phyloP scores from a whole-genome alignment of 768 basidiomycete species.

The Rhizopogon vulgaris region DNA sequence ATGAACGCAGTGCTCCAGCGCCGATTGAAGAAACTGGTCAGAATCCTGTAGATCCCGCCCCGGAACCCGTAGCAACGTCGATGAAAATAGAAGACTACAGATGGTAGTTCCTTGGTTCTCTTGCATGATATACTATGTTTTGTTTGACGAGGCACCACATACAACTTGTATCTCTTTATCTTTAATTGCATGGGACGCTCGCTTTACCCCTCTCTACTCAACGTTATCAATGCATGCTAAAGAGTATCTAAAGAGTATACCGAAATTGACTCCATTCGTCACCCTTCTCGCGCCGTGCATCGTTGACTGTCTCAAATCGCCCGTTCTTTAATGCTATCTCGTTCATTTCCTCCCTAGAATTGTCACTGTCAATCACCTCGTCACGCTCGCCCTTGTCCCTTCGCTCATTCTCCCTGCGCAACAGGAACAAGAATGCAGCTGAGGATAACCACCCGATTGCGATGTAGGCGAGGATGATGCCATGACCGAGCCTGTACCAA shows the following conservation, averaged over 20 bases:
- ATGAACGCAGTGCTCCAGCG: conserved; percentile 57
- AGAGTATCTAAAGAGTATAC: conserved; percentile 42
- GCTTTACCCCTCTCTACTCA: not conserved
- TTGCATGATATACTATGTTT: not conserved
- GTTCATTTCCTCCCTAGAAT: conserved; percentile 35
- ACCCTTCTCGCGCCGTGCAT: conserved; percentile 56
- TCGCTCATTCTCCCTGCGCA: conserved; percentile 53
- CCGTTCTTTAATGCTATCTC: conserved; percentile 41
- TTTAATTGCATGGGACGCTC: conserved; percentile 21
- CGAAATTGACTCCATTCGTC: conserved; percentile 76
- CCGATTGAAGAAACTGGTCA: conserved; percentile 46
- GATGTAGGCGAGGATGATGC: conserved; percentile 65
- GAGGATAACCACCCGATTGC: conserved; percentile 56
- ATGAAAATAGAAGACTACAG: conserved; percentile 28
- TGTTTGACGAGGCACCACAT: conserved; percentile 2
- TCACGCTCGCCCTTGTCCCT: conserved; percentile 65
- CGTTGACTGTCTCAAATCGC: conserved; percentile 43
- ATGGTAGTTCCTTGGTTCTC: conserved; percentile 8
- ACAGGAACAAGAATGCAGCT: conserved; percentile 36
- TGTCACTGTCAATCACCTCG: conserved; percentile 51
- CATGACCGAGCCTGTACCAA: conserved; percentile 67
- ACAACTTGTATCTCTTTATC: conserved; percentile 19
- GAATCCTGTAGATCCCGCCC: conserved; percentile 36
- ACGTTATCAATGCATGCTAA: conserved; percentile 43
- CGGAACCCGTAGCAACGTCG: conserved; percentile 43